Evolutionary conservation across 805 yeast genomes (phyloP).

Genomic region (Metschnikowia vanudenii): DNA sequence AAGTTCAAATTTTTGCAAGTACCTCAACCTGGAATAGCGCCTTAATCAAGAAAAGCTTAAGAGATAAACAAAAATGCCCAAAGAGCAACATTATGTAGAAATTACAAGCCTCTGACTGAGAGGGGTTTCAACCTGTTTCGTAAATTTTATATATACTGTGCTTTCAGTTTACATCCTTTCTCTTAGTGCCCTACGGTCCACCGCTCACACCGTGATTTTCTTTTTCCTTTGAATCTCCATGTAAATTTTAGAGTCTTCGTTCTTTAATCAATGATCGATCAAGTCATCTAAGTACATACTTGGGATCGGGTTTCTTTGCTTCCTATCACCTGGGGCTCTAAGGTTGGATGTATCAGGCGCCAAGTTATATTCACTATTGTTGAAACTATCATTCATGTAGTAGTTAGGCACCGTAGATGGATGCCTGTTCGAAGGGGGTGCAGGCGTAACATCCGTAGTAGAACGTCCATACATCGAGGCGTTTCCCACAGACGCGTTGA

Average conservation of each 20-base stretch:
- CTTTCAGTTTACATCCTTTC: too few species aligned
- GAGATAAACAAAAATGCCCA: too few species aligned
- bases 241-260: background rate
- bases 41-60: too few species aligned
- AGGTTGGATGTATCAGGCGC: constrained; percentile 4
- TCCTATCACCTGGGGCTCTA: constrained; percentile 6
- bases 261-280: constrained; percentile 35
- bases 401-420: constrained; percentile 35
- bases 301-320: constrained; percentile 41
- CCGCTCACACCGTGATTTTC: background rate
- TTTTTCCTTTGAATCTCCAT: too few species aligned
- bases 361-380: constrained; percentile 33
- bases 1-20: too few species aligned
- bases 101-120: too few species aligned
- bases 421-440: constrained; percentile 27
- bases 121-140: background rate
- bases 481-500: constrained; percentile 22
- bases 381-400: constrained; percentile 38
- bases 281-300: constrained; percentile 50
- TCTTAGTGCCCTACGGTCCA: background rate
- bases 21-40: too few species aligned
- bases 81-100: too few species aligned
- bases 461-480: constrained; percentile 21
- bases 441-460: constrained; percentile 16
- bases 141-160: background rate